Evolutionary conservation across 768 basidiomycete species (phyloP), one percentile per base, ranked within the genome.

Genomic region (Coprinellus aureogranulatus): DNA sequence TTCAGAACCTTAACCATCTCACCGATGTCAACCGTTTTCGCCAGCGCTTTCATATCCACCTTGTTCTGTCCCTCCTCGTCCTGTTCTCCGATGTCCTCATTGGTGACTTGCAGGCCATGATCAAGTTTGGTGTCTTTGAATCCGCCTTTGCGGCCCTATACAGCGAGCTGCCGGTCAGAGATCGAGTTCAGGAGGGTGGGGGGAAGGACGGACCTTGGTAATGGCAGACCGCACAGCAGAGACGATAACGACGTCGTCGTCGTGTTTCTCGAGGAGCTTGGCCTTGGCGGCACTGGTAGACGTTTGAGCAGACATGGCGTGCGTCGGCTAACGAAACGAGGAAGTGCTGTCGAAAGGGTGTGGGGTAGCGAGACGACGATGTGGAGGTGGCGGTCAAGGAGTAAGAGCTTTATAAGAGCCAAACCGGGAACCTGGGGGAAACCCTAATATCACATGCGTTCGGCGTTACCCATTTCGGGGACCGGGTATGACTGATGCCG

Each of bases 161-260:
- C n/a, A 28, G 31, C 28, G 54, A 14, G 34, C 6, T 6, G 34
- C 14, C 8, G 14, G 34, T 31, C 37, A 49, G 25, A 11, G 6
- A 10, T 5, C 6, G 41, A 6, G 52, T n/a, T 27, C 46, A 28
- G 49, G 50, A 42, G 40, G 56, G 51, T 50, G 62, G 51, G 23
- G 2, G 25, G 23, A 25, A 37, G 12, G 42, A 67, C 78, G 55
- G 31, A 91, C 93, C 82, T 94, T 96, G 28, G 95, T 97, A 59
- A 96, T 81, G 26, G 97, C 92, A 45, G 94, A 93, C 60, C 97
- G 87, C 47, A 92, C 83, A 23, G 95, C 94, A 11, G 86, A 76
- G 66, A 93, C 85, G 68, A 98, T 90, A 61, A 98, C 96, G 14
- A 98, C 88, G 72, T 96, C 94, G 69, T 91, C 81, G 60, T 89